Conservation (phyloP, 108 stramenopile genomes). For the Fragilaria crotonensis region DNA sequence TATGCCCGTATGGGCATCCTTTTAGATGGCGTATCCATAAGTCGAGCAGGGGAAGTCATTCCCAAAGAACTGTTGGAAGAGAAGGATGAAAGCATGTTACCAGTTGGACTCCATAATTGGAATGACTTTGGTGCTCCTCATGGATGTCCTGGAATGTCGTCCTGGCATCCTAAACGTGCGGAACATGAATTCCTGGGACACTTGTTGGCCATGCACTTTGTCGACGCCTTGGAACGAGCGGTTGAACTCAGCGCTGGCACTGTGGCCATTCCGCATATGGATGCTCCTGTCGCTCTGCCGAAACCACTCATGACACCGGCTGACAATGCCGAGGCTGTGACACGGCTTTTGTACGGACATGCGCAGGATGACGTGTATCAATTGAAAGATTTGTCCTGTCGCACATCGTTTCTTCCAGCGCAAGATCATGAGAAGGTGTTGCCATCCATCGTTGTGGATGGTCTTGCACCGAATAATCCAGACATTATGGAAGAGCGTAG, state of each 20-base stretch:
- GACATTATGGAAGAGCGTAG: conserved; percentile 44
- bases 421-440: conserved; percentile 36
- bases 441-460: conserved; percentile 57
- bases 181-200: conserved; percentile 66
- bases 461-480: conserved; percentile 48
- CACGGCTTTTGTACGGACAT: conserved; percentile 50
- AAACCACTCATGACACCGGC: conserved; percentile 6
- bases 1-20: neutral
- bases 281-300: neutral
- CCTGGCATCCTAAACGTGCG: conserved; percentile 56
- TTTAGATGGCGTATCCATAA: conserved; percentile 22
- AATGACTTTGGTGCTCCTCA: conserved; percentile 55
- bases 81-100: conserved; percentile 24
- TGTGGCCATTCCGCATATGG: too few species aligned
- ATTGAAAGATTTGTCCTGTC: conserved; percentile 59
- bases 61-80: conserved; percentile 39
- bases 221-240: conserved; percentile 39
- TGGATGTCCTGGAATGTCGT: conserved; percentile 52
- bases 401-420: conserved; percentile 79
- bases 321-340: conserved; percentile 9
- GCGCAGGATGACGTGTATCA: conserved; percentile 18
- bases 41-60: conserved; percentile 27
- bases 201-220: conserved; percentile 63
- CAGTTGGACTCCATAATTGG: conserved; percentile 58
- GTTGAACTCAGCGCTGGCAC: neutral